These are phyloP conservation scores for Tripidium arundinaceum DNA, from an alignment of 202 grass and related monocot genomes.

Conservation along the genomic window DNA sequence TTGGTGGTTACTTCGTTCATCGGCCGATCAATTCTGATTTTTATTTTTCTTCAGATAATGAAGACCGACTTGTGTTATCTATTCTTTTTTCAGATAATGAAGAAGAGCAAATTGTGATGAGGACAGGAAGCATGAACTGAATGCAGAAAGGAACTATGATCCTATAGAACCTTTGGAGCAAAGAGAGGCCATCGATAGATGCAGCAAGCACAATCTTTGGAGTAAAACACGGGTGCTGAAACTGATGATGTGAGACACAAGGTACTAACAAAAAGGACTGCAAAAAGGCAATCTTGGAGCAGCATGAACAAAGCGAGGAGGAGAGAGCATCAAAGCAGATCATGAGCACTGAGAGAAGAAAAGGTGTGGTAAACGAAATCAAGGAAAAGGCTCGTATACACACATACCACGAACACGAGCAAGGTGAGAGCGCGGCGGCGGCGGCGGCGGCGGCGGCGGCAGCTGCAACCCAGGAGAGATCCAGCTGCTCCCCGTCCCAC, in stretches of 20 bases:
- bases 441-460: neutral
- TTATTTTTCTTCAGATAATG: neutral
- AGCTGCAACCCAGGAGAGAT: constrained; percentile 54
- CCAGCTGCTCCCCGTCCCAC: constrained; percentile 38
- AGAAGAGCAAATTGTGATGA: neutral
- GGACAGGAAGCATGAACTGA: neutral
- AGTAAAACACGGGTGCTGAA: neutral
- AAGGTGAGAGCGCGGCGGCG: neutral
- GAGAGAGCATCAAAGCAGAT: neutral
- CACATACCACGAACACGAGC: constrained; percentile 5
- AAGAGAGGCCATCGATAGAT: neutral
- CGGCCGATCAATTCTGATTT: neutral
- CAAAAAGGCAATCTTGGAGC: constrained; percentile 36
- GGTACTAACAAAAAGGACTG: constrained; percentile 6
- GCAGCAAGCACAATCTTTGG: neutral
- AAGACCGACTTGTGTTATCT: neutral
- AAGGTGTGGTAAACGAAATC: neutral
- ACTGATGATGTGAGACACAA: constrained; percentile 17
- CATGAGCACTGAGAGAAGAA: neutral
- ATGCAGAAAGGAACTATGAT: neutral
- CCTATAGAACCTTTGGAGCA: neutral
- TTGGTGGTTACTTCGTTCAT: neutral
- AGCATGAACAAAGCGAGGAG: neutral
- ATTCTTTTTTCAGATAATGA: neutral
- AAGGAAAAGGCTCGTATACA: neutral